These are phyloP conservation scores for Sistotremastrum suecicum DNA, from an alignment of 768 basidiomycete genomes.

Conservation along the genomic window DNA sequence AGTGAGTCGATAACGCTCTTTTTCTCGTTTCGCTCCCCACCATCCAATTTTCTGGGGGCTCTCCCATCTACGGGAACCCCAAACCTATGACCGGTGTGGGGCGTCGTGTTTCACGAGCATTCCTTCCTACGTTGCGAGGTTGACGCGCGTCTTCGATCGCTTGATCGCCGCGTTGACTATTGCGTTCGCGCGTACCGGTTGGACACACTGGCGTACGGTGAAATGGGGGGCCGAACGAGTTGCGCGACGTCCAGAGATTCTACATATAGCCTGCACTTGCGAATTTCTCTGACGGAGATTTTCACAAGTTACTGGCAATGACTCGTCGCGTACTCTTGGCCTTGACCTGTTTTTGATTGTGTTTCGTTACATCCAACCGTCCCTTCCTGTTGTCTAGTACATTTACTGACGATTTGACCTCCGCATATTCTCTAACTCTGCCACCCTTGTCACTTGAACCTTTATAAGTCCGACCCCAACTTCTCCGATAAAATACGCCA, in stretches of 20 bases:
- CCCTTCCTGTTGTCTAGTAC: constrained; percentile 25
- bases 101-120: constrained; percentile 47
- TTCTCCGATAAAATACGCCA: constrained; percentile 83
- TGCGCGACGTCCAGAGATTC: constrained; percentile 37
- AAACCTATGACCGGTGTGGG: constrained; percentile 65
- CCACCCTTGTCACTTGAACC: constrained; percentile 12
- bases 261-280: background rate
- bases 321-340: constrained; percentile 3
- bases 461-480: constrained; percentile 62
- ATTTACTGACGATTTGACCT: constrained; percentile 49
- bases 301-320: constrained; percentile 3
- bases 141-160: constrained; percentile 84
- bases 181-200: constrained; percentile 59
- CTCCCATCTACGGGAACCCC: constrained; percentile 89
- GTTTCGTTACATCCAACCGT: constrained; percentile 19
- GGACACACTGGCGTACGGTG: constrained; percentile 84
- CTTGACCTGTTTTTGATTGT: constrained; percentile 38
- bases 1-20: constrained; percentile 71
- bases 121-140: constrained; percentile 66
- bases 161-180: constrained; percentile 77
- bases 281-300: constrained; percentile 4
- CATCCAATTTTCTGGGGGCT: constrained; percentile 98
- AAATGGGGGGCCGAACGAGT: constrained; percentile 98
- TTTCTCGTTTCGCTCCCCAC: constrained; percentile 87
- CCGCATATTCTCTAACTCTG: constrained; percentile 30